These are phyloP conservation scores for Oryza brachyantha DNA, from an alignment of 176 grass and related monocot genomes.

Conservation along the genomic window DNA sequence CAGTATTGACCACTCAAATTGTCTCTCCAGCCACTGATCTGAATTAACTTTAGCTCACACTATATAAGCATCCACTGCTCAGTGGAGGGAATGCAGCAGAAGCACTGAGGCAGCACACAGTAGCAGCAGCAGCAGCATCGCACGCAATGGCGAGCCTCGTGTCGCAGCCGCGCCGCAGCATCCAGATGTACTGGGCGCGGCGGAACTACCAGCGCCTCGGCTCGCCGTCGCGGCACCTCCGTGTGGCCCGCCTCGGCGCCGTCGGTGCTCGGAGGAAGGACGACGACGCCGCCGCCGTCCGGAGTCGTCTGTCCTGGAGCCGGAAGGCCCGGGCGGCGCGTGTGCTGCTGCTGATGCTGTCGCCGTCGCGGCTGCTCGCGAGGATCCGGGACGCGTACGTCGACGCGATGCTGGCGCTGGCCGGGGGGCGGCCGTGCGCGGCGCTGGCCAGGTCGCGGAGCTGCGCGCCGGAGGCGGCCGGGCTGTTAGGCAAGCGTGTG, in stretches of 20 bases:
- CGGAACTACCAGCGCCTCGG: slow-evolving; percentile 51
- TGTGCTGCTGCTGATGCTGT: slow-evolving; percentile 14
- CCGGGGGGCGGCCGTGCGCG: slow-evolving; percentile 21
- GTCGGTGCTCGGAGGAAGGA: not conserved
- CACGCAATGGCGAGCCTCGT: slow-evolving; percentile 50
- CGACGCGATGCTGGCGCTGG: slow-evolving; percentile 49
- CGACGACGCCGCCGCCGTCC: not conserved
- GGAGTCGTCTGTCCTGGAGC: not conserved
- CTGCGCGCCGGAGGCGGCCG: slow-evolving; percentile 17
- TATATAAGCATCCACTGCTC: not conserved
- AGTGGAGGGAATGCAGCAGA: too few species aligned
- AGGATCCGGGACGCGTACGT: slow-evolving; percentile 48
- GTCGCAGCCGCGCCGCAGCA: slow-evolving; percentile 33
- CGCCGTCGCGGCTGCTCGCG: slow-evolving; percentile 32
- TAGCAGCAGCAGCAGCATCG: not conserved
- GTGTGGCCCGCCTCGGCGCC: slow-evolving; percentile 31
- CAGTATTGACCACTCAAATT: not conserved
- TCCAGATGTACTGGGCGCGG: slow-evolving; percentile 51
- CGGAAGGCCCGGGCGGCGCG: not conserved
- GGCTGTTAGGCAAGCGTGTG: slow-evolving; percentile 38
- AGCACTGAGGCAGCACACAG: not conserved
- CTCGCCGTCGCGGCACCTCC: slow-evolving; percentile 40
- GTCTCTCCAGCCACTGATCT: not conserved
- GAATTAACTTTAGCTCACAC: not conserved
- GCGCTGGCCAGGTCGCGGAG: slow-evolving; percentile 26